These are phyloP conservation scores for Penicillium sp. DNA, from an alignment of 2,329 filamentous ascomycete genomes.

Conservation along the genomic window DNA sequence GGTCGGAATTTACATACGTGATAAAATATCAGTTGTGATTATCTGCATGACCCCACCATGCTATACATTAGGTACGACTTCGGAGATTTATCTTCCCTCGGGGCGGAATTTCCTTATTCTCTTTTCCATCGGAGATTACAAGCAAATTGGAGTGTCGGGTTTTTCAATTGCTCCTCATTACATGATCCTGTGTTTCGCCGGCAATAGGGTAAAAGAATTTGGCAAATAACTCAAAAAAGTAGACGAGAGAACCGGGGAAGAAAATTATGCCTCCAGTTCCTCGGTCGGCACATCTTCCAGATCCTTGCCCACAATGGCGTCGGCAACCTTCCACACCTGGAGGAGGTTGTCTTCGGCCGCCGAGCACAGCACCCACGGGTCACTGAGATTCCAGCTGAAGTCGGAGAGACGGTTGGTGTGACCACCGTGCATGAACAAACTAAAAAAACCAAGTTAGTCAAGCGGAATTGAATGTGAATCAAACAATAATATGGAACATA, in stretches of 20 bases:
- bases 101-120: background rate
- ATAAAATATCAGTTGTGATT: background rate
- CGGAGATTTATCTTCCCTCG: background rate
- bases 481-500: conserved; percentile 51
- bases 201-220: background rate
- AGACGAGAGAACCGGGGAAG: background rate
- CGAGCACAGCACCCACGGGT: conserved; percentile 94
- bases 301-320: conserved; percentile 77
- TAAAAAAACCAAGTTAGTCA: background rate
- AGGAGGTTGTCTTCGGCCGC: conserved; percentile 96
- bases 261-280: conserved; percentile 63
- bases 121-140: background rate
- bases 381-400: conserved; percentile 96
- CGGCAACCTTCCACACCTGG: conserved; percentile 88
- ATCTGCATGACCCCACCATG: background rate
- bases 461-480: conserved; percentile 32
- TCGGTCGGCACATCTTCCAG: conserved; percentile 73
- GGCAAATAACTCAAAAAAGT: background rate
- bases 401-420: conserved; percentile 97
- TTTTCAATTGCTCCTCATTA: conserved; percentile 1
- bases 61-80: background rate
- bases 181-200: background rate
- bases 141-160: background rate
- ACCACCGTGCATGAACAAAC: conserved; percentile 96
- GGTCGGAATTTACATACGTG: background rate